Conservation (phyloP, 1,139 yeast genomes). For the Saccharomyces hybrid region DNA sequence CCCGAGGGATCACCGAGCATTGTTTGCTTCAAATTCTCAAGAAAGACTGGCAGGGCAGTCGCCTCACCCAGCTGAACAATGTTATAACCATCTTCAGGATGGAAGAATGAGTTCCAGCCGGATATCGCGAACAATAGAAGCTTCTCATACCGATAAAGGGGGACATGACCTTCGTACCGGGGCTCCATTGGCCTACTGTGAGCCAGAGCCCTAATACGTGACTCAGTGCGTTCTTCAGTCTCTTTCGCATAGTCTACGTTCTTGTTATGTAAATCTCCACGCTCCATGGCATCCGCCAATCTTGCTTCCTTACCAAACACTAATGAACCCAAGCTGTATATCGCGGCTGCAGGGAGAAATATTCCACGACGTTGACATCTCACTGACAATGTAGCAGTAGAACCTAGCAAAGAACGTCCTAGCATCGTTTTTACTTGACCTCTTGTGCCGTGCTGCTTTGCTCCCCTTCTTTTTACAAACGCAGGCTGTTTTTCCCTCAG, state of each 20-base stretch:
- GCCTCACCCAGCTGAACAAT: slow-evolving; percentile 95
- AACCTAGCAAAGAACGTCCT: background rate
- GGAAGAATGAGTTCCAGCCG: slow-evolving; percentile 73
- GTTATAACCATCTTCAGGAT: slow-evolving; percentile 54
- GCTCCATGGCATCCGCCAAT: slow-evolving; percentile 52
- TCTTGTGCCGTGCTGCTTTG: background rate
- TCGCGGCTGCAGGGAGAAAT: slow-evolving; percentile 25
- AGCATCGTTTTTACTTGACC: background rate
- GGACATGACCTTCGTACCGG: slow-evolving; percentile 74
- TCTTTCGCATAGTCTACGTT: slow-evolving; percentile 23
- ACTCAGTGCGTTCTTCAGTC: slow-evolving; percentile 17
- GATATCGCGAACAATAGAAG: slow-evolving; percentile 60
- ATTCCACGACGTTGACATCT: slow-evolving; percentile 13
- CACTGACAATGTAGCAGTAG: background rate
- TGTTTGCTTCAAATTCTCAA: slow-evolving; percentile 52
- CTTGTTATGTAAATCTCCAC: slow-evolving; percentile 38
- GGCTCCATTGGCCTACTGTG: slow-evolving; percentile 35
- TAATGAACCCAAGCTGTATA: slow-evolving; percentile 22
- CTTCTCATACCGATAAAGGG: slow-evolving; percentile 59
- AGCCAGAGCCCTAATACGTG: slow-evolving; percentile 28
- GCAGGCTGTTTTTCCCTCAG: background rate
- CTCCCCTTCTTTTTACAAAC: background rate
- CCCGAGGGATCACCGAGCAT: slow-evolving; percentile 78
- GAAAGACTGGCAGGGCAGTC: slow-evolving; percentile 66
- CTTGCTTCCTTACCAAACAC: slow-evolving; percentile 43